phyloP scores from a whole-genome alignment of 106 monocot genomes.

The Apostasia ramifera region DNA sequence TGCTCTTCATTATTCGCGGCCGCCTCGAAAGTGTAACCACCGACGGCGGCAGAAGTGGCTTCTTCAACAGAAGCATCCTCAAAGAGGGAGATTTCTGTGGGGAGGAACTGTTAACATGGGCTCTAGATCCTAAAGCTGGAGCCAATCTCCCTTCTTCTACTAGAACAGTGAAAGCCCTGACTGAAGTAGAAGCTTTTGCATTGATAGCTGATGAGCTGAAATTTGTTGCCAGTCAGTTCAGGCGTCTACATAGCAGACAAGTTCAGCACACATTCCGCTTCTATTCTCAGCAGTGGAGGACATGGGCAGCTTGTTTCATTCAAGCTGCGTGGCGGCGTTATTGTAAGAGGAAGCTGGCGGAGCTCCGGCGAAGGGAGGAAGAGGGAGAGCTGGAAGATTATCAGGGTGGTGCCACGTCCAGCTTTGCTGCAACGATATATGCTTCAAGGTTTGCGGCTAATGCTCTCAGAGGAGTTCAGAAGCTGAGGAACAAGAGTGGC shows the following conservation, averaged over 20 bases:
- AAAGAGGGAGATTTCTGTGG: conserved; percentile 70
- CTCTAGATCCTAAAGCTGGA: conserved; percentile 63
- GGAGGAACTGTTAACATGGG: conserved; percentile 80
- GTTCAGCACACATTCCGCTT: conserved; percentile 76
- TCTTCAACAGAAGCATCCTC: conserved; percentile 54
- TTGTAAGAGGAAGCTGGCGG: conserved; percentile 51
- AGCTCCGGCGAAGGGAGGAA: conserved; percentile 38
- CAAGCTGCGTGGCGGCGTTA: conserved; percentile 77
- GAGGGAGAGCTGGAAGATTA: conserved; percentile 6
- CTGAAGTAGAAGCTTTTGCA: conserved; percentile 78
- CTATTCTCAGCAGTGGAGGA: conserved; percentile 86
- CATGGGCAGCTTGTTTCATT: conserved; percentile 76
- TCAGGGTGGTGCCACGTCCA: conserved; percentile 11
- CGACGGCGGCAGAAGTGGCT: conserved; percentile 73
- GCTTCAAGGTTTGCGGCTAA: conserved; percentile 65
- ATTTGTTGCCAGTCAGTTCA: conserved; percentile 68
- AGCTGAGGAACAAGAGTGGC: conserved; percentile 25
- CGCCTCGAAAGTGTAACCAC: conserved; percentile 67
- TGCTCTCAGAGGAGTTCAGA: conserved; percentile 44
- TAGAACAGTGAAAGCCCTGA: conserved; percentile 57
- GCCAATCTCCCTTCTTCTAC: conserved; percentile 65
- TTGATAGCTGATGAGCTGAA: conserved; percentile 59
- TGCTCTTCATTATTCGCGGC: conserved; percentile 71
- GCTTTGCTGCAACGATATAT: conserved; percentile 43
- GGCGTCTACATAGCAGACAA: conserved; percentile 58